Conservation (phyloP, 129 eudicot species). For the Flaveria linearis region DNA sequence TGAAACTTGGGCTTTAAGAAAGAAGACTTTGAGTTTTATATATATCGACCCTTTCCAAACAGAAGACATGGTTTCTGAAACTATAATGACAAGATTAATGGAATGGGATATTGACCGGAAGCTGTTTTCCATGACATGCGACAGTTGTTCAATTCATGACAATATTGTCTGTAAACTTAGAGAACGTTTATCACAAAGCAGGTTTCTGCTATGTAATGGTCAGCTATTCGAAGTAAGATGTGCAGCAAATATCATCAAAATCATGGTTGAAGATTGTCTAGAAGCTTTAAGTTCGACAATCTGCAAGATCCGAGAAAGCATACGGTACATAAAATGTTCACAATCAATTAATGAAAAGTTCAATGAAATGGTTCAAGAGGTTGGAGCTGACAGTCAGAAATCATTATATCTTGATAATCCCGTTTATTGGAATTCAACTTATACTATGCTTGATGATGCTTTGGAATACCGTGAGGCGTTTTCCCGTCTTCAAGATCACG, state of each 20-base stretch:
- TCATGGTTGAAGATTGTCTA: conserved; percentile 71
- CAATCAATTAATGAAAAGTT: conserved; percentile 67
- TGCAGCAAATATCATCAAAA: conserved; percentile 67
- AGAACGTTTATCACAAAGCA: conserved; percentile 76
- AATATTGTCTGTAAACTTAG: conserved; percentile 60
- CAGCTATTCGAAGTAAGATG: conserved; percentile 88
- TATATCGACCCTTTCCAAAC: conserved; percentile 65
- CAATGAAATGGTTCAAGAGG: conserved; percentile 70
- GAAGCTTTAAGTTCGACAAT: conserved; percentile 57
- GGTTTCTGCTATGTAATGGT: conserved; percentile 72
- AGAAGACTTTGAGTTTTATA: conserved; percentile 69
- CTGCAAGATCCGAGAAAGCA: conserved; percentile 70
- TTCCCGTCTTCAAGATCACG: conserved; percentile 72
- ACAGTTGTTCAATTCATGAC: conserved; percentile 54
- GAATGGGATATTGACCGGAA: conserved; percentile 93
- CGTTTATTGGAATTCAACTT: conserved; percentile 76
- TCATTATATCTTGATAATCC: conserved; percentile 61
- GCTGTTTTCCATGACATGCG: conserved; percentile 78
- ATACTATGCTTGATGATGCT: conserved; percentile 68
- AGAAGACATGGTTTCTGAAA: conserved; percentile 63
- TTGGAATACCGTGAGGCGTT: conserved; percentile 76
- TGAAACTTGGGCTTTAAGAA: conserved; percentile 62
- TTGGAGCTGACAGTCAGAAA: conserved; percentile 53
- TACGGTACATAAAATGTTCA: conserved; percentile 61
- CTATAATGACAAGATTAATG: conserved; percentile 67